phyloP scores from a whole-genome alignment of 2,329 filamentous ascomycete genomes.

The Botrytis fabae region DNA sequence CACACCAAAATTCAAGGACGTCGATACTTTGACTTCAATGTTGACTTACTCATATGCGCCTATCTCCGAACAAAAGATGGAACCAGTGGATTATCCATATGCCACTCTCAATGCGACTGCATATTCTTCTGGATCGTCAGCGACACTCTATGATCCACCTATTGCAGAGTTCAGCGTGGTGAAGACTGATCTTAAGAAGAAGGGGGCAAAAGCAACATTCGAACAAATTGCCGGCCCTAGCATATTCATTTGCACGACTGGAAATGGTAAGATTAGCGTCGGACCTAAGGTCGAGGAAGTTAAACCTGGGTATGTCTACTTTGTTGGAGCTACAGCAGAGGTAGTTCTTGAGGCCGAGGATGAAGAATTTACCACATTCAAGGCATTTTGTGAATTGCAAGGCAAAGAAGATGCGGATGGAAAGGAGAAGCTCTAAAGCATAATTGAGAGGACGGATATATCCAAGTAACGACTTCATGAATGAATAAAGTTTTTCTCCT shows the following conservation, averaged over 20 bases:
- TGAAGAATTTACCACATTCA: constrained; percentile 82
- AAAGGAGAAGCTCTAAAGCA: constrained; percentile 34
- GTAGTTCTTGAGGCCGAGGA: constrained; percentile 72
- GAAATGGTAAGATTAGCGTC: constrained; percentile 80
- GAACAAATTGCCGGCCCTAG: constrained; percentile 85
- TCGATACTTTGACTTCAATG: constrained; percentile 83
- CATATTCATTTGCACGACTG: constrained; percentile 86
- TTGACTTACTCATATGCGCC: constrained; percentile 94
- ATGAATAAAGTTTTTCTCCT: background rate
- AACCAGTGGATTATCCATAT: constrained; percentile 81
- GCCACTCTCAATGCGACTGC: constrained; percentile 76
- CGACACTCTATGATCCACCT: constrained; percentile 84
- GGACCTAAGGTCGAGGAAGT: constrained; percentile 77
- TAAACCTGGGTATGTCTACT: constrained; percentile 73
- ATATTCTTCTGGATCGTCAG: constrained; percentile 74
- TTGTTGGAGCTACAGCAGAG: constrained; percentile 86
- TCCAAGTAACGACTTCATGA: constrained; percentile 18
- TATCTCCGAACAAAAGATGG: constrained; percentile 93
- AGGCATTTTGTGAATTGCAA: constrained; percentile 87
- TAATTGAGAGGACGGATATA: background rate
- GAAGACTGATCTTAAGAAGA: constrained; percentile 69
- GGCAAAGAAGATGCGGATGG: constrained; percentile 40
- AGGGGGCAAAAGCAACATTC: constrained; percentile 81
- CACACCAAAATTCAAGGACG: constrained; percentile 98
- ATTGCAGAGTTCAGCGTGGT: constrained; percentile 96